A percentile compares a stretch with the other conserved stretches of the same genome.
These are phyloP conservation scores for Aaosphaeria pasadenensis DNA, from an alignment of 2,329 filamentous ascomycete genomes.

Conservation along the genomic window DNA sequence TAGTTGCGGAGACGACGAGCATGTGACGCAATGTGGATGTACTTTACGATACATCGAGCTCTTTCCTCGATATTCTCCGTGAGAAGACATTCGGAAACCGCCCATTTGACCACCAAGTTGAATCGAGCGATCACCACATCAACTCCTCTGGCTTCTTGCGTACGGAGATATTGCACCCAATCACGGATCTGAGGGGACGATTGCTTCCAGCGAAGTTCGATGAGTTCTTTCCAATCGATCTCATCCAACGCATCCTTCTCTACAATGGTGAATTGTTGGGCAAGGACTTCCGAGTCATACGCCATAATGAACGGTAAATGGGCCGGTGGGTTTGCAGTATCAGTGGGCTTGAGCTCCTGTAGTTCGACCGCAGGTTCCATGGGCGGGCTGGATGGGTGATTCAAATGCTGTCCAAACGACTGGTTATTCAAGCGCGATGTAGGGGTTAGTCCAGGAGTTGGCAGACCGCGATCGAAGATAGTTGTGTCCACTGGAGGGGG, in stretches of 20 bases:
- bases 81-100: constrained; percentile 73
- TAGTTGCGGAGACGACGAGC: constrained; percentile 77
- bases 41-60: constrained; percentile 74
- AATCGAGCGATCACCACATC: constrained; percentile 83
- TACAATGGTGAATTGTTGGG: constrained; percentile 80
- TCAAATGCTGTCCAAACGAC: constrained; percentile 12
- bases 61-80: constrained; percentile 70
- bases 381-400: constrained; percentile 7
- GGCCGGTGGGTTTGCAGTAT: constrained; percentile 5
- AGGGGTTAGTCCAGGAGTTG: constrained; percentile 37
- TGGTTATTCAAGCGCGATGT: constrained; percentile 26
- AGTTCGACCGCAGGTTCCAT: constrained; percentile 20
- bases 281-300: constrained; percentile 74
- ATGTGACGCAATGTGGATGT: constrained; percentile 75
- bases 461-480: constrained; percentile 32
- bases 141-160: constrained; percentile 69
- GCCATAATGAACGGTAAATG: constrained; percentile 79
- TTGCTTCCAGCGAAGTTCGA: constrained; percentile 80
- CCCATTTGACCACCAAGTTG: constrained; percentile 87
- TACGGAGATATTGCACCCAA: constrained; percentile 78
- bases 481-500: constrained; percentile 21
- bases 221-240: constrained; percentile 84
- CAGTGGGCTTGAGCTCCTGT: constrained; percentile 15
- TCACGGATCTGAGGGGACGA: constrained; percentile 64
- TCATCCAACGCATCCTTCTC: constrained; percentile 84